Evolutionary conservation across 1,284 basidiomycete species (phyloP), one percentile per base, ranked within the genome.

Genomic region (Trametes versicolor): DNA sequence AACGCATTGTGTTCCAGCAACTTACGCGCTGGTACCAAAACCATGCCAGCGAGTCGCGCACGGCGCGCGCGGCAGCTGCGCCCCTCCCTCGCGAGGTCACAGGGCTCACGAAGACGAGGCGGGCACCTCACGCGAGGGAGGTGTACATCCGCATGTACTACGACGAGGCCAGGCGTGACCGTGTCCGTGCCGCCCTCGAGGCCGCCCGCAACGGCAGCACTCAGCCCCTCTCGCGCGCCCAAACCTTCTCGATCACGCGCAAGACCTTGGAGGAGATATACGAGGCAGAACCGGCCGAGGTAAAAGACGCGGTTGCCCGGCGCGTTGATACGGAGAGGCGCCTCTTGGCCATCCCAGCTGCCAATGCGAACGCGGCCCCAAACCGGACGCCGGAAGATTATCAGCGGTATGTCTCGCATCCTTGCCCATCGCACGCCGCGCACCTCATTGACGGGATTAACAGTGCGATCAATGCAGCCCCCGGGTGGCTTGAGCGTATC

Each of bases 101-200:
- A 4, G 51, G 19, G 37, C 25, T 50, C 15, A n/a, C 10, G 23
- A 54, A 19, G 52, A 37, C 21, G n/a, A 53, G 10, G 29, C 59
- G 59, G 2, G 51, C 51, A 13, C 59, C 59, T 37, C 59, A 61
- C 1, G 32, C n/a, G 13, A 9, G 41, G 6, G 59, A 61, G 36
- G 51, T 61, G 4, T 61, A 53, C 52, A 47, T 34, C 32, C 41
- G 47, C 10, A 19, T 54, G 29, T 61, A 21, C 23, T 61, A 61
- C 59, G 52, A 49, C 12, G 59, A 45, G 15, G 34, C 34, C 25
- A 53, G 48, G 36, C 27, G 43, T 3, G 43, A 41, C 4, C 19
- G 19, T 7, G 59, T 61, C 17, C 12, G 23, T 5, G 32, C 39
- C 9, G 10, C 23, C 8, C 58, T 59, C 2, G 19, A 47, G 2